Percentiles rank a stretch among this genome's conserved stretches.
Evolutionary conservation across 2,329 filamentous ascomycete species (phyloP).

Genomic region (Pseudogymnoascus sp.): DNA sequence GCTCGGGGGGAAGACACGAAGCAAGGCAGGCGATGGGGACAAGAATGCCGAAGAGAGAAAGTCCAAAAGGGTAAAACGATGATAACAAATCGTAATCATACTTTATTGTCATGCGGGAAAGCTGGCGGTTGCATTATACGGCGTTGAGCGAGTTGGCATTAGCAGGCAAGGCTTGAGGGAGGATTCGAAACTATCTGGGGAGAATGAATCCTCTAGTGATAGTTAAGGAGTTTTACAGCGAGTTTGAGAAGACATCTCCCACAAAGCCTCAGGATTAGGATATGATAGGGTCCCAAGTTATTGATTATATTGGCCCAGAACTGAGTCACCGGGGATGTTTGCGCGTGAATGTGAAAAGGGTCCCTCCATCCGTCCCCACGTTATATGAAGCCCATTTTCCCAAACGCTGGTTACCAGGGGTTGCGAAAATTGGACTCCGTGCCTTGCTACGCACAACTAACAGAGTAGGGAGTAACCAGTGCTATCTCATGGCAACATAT

Average conservation of each 20-base stretch:
- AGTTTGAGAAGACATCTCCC: neutral
- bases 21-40: neutral
- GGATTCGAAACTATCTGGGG: neutral
- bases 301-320: neutral
- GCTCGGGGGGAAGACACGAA: slow-evolving; percentile 26
- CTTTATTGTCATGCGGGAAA: neutral
- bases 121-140: neutral
- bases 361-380: neutral
- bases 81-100: neutral
- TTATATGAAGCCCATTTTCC: no score
- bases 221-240: neutral
- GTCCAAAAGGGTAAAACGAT: neutral
- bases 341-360: neutral
- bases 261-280: neutral
- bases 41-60: neutral
- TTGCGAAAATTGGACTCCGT: neutral
- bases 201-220: neutral
- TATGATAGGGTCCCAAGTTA: no score
- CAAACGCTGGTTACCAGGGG: no score
- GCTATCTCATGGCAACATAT: neutral
- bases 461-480: neutral
- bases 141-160: neutral
- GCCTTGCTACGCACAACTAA: no score
- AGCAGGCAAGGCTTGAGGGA: neutral
- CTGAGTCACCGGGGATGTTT: neutral